Percentiles rank a stretch among this genome's conserved stretches.
These are phyloP conservation scores for Dictyostelium brefeldianum DNA, from an alignment of 78 protist species.

Conservation along the genomic window DNA sequence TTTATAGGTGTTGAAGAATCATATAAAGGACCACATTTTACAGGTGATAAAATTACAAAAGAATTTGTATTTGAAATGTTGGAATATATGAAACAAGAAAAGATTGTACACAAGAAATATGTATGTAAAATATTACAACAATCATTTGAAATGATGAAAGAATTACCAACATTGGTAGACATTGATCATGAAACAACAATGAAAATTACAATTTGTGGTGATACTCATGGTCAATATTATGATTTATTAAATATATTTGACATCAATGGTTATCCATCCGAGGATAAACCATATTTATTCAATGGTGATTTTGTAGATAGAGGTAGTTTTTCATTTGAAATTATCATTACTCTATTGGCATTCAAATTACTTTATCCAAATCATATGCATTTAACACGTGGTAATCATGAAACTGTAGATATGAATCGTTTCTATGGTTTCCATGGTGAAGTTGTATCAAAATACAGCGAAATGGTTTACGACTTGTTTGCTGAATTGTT, in stretches of 20 bases:
- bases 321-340: constrained; percentile 92
- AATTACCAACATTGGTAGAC: constrained; percentile 82
- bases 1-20: constrained; percentile 64
- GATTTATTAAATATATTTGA: constrained; percentile 93
- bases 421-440: constrained; percentile 97
- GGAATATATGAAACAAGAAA: constrained; percentile 71
- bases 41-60: constrained; percentile 72
- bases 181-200: constrained; percentile 80
- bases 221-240: constrained; percentile 96
- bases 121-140: constrained; percentile 68
- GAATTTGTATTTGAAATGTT: constrained; percentile 88
- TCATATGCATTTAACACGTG: constrained; percentile 91
- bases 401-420: constrained; percentile 95
- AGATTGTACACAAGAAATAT: constrained; percentile 77
- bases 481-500: constrained; percentile 91
- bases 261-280: constrained; percentile 92
- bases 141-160: constrained; percentile 60
- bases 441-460: constrained; percentile 94
- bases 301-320: constrained; percentile 97
- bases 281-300: constrained; percentile 91
- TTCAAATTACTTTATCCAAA: constrained; percentile 92
- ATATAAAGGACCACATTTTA: constrained; percentile 89
- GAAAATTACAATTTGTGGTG: constrained; percentile 95
- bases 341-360: constrained; percentile 88
- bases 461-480: constrained; percentile 79